A percentile compares a stretch with the other conserved stretches of the same genome.
These are phyloP conservation scores for Phalaenopsis hybrid DNA, from an alignment of 116 monocot genomes.

Conservation along the genomic window DNA sequence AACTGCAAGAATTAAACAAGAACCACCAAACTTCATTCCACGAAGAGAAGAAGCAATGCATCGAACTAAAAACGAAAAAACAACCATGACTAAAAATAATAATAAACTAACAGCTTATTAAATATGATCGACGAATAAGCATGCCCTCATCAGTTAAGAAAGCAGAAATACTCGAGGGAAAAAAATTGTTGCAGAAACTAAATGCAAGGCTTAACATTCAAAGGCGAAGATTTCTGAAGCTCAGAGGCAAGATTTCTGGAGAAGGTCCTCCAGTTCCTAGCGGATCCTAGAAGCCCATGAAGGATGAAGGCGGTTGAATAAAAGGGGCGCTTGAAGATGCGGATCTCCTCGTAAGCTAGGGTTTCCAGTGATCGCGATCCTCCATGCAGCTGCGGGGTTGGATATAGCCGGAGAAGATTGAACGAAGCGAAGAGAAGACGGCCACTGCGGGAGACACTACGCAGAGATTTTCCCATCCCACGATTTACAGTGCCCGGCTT, in stretches of 20 bases:
- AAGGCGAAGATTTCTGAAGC: slow-evolving; percentile 30
- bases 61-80: neutral
- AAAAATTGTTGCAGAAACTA: neutral
- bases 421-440: neutral
- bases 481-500: too few species aligned
- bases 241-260: slow-evolving; percentile 51
- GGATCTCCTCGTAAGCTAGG: slow-evolving; percentile 68
- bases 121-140: too few species aligned
- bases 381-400: slow-evolving; percentile 8
- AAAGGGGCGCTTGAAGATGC: slow-evolving; percentile 20
- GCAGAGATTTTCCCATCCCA: too few species aligned
- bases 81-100: neutral
- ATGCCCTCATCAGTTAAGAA: too few species aligned
- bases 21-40: too few species aligned
- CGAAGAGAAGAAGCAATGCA: neutral
- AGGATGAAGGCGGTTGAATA: slow-evolving; percentile 63
- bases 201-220: slow-evolving; percentile 23
- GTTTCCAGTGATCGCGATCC: slow-evolving; percentile 27
- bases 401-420: neutral
- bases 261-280: slow-evolving; percentile 74
- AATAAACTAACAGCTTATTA: neutral
- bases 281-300: slow-evolving; percentile 90
- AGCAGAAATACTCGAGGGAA: neutral
- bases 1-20: too few species aligned
- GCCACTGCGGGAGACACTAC: too few species aligned